Evolutionary conservation across 306 rosid species (phyloP).

Genomic region (Malus sylvestris): DNA sequence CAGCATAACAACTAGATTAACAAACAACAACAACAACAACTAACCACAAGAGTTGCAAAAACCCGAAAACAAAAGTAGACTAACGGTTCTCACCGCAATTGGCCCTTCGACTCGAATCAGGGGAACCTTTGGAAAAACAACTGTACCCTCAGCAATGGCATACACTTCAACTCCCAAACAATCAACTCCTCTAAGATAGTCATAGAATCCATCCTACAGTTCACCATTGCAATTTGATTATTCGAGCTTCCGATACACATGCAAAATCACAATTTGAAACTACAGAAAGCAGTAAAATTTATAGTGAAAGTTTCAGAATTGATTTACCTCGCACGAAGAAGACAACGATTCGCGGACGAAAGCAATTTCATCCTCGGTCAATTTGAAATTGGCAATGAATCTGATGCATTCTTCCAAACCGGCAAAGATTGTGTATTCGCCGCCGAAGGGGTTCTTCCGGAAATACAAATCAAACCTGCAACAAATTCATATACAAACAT

Average conservation of each 20-base stretch:
- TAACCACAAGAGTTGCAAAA: background rate
- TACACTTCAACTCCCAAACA: conserved; percentile 90
- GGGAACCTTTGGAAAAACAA: conserved; percentile 93
- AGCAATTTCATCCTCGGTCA: conserved; percentile 68
- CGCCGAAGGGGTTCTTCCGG: conserved; percentile 96
- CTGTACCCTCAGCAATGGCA: conserved; percentile 80
- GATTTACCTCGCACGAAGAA: conserved; percentile 74
- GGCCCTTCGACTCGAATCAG: conserved; percentile 93
- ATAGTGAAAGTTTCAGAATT: background rate
- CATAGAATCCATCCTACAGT: conserved; percentile 76
- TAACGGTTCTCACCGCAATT: conserved; percentile 67
- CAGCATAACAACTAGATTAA: background rate
- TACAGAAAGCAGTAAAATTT: background rate
- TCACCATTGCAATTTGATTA: conserved; percentile 22
- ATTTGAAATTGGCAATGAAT: conserved; percentile 82
- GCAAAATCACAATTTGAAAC: background rate
- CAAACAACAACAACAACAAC: background rate
- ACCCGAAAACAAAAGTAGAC: background rate
- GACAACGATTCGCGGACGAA: conserved; percentile 63
- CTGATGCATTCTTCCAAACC: conserved; percentile 93
- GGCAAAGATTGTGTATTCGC: conserved; percentile 91
- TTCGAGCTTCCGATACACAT: background rate
- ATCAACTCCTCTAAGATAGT: conserved; percentile 81
- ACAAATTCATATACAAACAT: background rate
- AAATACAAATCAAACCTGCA: conserved; percentile 94